Evolutionary conservation across 2,329 filamentous ascomycete species (phyloP), one percentile per base, ranked within the genome.

Genomic region (Neopestalotiopsis sp.): DNA sequence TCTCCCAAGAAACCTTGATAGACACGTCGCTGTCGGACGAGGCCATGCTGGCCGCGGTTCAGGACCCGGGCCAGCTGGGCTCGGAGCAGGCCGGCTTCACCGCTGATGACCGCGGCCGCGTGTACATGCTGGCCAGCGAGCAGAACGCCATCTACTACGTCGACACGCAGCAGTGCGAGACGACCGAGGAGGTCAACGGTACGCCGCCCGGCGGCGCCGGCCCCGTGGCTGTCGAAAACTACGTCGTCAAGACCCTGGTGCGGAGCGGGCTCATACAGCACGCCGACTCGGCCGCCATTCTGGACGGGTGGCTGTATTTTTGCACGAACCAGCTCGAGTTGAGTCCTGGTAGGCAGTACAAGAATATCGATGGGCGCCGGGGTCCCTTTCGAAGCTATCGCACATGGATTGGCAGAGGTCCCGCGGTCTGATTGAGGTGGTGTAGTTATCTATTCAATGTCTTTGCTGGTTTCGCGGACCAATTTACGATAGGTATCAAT

Each of bases 91-190:
- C 81, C 10, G 81, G 81, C 6, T 80, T 82, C 71, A 81, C 80
- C 2, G 81, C 81, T 3, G 81, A 83, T 67, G 80, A 82, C 68
- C 75, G 74, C 13, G 81, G 81, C 1, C 74, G 80, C 1, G 76
- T 84, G 9, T 83, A 83, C 69, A 80, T 83, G 65, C 71, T 77
- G 38, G 80, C 81, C 6, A 78, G 76, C 66, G 82, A 84, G 72
- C 81, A 83, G 58, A 84, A 84, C 68, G 79, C 81, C 4, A 81
- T 83, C 52, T 82, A 81, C 73, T 82, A 83, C 66, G 79, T 83
- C 63, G 78, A 82, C 68, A 82, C 79, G 3, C 70, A 76, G 20
- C 77, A 80, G 69, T 72, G 75, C 1, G 72, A 79, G 66, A 73
- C 78, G 17, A 78, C 77, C 13, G 72, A 75, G 67, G 77, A 77